Percentiles rank a stretch among this genome's conserved stretches.
phyloP scores from a whole-genome alignment of 2,329 filamentous ascomycete species.

The Colletotrichum agaves region DNA sequence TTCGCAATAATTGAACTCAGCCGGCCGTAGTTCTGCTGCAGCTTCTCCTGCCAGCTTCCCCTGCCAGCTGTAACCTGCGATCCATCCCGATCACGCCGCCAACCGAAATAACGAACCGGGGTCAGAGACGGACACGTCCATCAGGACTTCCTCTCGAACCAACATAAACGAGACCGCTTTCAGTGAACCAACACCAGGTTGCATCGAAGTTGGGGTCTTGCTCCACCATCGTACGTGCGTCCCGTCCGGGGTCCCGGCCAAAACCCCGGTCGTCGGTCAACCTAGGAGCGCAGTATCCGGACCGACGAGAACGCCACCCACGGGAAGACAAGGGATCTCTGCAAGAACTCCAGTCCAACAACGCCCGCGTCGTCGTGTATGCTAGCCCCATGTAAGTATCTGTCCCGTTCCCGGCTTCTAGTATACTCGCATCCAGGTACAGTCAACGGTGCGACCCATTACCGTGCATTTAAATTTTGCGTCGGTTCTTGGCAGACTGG shows the following conservation, averaged over 20 bases:
- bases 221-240: constrained; percentile 1
- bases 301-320: neutral
- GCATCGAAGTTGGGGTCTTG: neutral
- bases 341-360: neutral
- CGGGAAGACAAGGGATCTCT: neutral
- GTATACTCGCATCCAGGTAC: no score
- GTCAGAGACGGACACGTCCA: neutral
- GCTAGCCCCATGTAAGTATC: no score
- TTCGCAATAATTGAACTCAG: no score
- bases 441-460: no score
- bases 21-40: no score
- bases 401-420: no score
- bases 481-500: no score
- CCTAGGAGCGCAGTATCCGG: neutral
- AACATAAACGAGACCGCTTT: neutral
- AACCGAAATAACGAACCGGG: neutral
- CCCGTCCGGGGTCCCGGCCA: constrained; percentile 1
- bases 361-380: neutral
- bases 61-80: no score
- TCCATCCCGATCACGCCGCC: no score
- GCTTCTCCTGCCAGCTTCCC: no score
- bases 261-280: neutral
- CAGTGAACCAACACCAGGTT: constrained; percentile 2
- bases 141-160: neutral
- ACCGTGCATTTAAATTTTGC: no score